These are phyloP conservation scores for Penicillium palitans DNA, from an alignment of 2,329 filamentous ascomycete species.

Conservation along the genomic window DNA sequence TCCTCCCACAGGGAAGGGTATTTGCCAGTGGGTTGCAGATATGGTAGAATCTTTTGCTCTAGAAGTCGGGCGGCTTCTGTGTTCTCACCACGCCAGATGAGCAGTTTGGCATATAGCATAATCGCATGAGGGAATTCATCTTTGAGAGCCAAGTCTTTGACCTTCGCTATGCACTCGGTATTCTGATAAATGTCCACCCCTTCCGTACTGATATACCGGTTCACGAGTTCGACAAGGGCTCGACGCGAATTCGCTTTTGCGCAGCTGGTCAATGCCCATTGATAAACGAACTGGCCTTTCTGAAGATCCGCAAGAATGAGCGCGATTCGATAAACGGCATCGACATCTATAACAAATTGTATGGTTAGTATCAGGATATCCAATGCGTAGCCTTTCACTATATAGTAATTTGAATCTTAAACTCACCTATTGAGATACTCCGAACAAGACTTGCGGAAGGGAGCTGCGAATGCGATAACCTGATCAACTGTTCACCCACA, in stretches of 20 bases:
- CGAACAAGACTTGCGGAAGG: constrained; percentile 17
- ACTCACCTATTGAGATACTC: constrained; percentile 24
- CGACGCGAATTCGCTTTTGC: constrained; percentile 24
- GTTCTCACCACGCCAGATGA: constrained; percentile 24
- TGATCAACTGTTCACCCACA: constrained; percentile 18
- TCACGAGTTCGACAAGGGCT: constrained; percentile 20
- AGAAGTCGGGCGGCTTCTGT: constrained; percentile 26
- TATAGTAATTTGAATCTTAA: background rate
- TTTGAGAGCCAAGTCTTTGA: constrained; percentile 27
- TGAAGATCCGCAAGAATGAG: constrained; percentile 1
- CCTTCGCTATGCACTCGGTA: constrained; percentile 14
- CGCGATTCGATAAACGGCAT: constrained; percentile 30
- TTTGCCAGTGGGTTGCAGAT: constrained; percentile 20
- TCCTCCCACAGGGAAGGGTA: background rate
- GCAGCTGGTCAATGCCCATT: constrained; percentile 27
- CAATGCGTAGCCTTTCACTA: background rate
- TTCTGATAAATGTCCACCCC: constrained; percentile 1
- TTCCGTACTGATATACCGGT: constrained; percentile 8
- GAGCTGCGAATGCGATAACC: constrained; percentile 1
- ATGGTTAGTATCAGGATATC: background rate
- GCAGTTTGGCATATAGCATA: constrained; percentile 30
- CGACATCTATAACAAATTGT: constrained; percentile 18
- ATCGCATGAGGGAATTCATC: constrained; percentile 32
- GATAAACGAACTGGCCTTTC: constrained; percentile 3
- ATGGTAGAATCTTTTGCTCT: constrained; percentile 27